phyloP scores from a whole-genome alignment of 495 filamentous ascomycete species.

The Aspergillus nidulans region DNA sequence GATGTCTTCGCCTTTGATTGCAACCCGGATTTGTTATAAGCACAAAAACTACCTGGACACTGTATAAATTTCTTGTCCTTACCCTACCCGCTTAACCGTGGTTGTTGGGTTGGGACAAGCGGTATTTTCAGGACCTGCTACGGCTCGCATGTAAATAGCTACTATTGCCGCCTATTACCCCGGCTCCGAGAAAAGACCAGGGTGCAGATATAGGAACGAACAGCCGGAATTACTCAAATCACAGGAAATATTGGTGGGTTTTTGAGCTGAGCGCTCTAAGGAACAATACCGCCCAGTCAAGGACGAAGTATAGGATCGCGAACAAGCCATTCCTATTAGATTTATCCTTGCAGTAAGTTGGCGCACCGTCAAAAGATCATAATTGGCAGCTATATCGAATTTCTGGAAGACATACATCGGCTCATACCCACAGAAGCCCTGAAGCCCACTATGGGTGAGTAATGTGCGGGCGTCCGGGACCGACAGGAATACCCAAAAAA shows the following conservation, averaged over 20 bases:
- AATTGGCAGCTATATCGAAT: not conserved
- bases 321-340: not conserved
- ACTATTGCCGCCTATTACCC: not conserved
- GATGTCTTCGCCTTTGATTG: no score
- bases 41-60: not conserved
- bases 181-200: not conserved
- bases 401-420: conserved; percentile 1
- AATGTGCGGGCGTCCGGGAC: conserved; percentile 19
- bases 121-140: no score
- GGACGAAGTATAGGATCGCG: not conserved
- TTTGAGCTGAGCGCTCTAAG: not conserved
- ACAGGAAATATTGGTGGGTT: not conserved
- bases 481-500: conserved; percentile 3
- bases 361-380: not conserved
- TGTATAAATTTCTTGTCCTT: not conserved
- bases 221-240: not conserved
- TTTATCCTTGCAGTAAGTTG: not conserved
- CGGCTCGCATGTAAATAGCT: not conserved
- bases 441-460: conserved; percentile 20
- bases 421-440: conserved; percentile 30
- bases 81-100: not conserved
- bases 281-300: not conserved
- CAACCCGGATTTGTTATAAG: not conserved
- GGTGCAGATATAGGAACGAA: not conserved
- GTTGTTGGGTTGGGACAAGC: no score